A percentile compares a stretch with the other conserved stretches of the same genome.
Conservation (phyloP, 2,329 filamentous ascomycete genomes). For the Pestalotiopsis sp. region DNA sequence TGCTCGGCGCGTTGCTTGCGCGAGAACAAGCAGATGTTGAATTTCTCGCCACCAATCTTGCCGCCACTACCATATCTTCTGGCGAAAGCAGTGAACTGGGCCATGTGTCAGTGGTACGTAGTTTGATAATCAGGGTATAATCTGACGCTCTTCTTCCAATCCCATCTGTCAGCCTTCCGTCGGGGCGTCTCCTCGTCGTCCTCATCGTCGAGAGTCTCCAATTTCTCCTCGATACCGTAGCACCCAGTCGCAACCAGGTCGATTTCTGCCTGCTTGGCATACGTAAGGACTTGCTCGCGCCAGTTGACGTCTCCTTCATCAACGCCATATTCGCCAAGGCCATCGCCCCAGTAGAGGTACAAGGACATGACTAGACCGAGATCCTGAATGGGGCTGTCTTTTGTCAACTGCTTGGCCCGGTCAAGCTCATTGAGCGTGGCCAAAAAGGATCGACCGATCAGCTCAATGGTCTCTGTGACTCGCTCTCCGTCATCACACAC, state of each 20-base stretch:
- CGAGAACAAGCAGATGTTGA: slow-evolving; percentile 26
- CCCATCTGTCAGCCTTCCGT: slow-evolving; percentile 23
- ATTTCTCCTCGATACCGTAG: slow-evolving; percentile 15
- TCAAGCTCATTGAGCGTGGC: slow-evolving; percentile 25
- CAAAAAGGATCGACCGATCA: slow-evolving; percentile 22
- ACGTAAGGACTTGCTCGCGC: slow-evolving; percentile 21
- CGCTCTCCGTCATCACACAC: slow-evolving; percentile 18
- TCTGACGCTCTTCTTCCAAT: slow-evolving; percentile 25
- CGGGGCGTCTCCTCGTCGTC: slow-evolving; percentile 19
- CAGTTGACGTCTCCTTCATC: slow-evolving; percentile 15
- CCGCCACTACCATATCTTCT: slow-evolving; percentile 17
- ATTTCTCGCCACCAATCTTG: slow-evolving; percentile 19
- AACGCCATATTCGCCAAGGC: slow-evolving; percentile 13
- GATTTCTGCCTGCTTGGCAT: slow-evolving; percentile 24
- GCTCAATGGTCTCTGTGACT: slow-evolving; percentile 15
- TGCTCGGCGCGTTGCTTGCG: slow-evolving; percentile 22
- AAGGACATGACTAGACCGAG: slow-evolving; percentile 22
- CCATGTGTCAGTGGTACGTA: not conserved
- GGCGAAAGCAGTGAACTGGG: slow-evolving; percentile 22
- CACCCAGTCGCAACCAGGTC: slow-evolving; percentile 20
- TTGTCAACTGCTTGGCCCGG: slow-evolving; percentile 19
- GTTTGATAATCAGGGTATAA: not conserved
- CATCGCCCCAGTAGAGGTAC: slow-evolving; percentile 21
- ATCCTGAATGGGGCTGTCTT: slow-evolving; percentile 24
- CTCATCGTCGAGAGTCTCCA: not conserved